A percentile compares a stretch with the other conserved stretches of the same genome.
Evolutionary conservation across 768 basidiomycete genomes (phyloP).

Genomic region (Baorangia bicolor): DNA sequence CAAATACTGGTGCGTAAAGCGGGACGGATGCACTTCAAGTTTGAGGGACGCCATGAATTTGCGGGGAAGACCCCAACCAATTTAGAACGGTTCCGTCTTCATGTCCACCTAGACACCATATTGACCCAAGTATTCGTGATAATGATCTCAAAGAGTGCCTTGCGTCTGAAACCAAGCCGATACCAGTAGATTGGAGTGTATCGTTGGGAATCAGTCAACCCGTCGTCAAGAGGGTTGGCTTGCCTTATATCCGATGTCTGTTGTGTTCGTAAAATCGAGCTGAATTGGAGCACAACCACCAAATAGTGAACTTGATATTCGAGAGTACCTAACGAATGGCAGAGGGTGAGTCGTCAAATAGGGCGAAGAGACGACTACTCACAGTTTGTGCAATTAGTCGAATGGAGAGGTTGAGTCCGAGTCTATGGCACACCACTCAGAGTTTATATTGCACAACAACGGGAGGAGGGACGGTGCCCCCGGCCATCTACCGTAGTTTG

Average conservation of each 20-base stretch:
- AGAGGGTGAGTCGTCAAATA: background rate
- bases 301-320: background rate
- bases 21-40: background rate
- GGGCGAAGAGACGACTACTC: background rate
- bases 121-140: background rate
- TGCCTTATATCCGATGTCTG: background rate
- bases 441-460: background rate
- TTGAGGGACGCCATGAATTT: background rate
- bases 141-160: background rate
- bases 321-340: background rate
- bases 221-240: background rate
- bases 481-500: background rate
- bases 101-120: no score
- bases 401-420: background rate
- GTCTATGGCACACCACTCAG: background rate
- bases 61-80: no score
- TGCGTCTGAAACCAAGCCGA: background rate
- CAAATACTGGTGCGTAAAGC: no score
- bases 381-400: background rate
- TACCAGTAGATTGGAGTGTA: background rate
- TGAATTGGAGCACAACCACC: no score
- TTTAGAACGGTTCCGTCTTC: background rate
- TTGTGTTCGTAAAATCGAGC: background rate
- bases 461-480: background rate
- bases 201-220: background rate